Conservation (phyloP, 169 alveolate species). For the Theileria equi region DNA sequence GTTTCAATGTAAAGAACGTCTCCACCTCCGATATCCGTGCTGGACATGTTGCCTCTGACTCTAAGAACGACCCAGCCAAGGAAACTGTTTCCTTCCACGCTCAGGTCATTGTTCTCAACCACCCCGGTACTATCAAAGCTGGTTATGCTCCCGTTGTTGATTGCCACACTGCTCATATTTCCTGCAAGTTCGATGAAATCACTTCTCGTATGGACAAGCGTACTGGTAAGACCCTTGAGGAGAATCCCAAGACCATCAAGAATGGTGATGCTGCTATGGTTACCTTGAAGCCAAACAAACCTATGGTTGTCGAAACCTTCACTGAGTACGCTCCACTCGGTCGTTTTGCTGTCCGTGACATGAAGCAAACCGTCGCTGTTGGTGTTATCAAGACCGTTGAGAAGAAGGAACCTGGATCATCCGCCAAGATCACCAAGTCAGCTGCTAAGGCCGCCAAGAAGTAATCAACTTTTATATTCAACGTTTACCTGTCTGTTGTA, state of each 20-base stretch:
- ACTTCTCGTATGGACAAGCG: conserved; percentile 93
- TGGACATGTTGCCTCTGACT: conserved; percentile 94
- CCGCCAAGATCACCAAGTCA: conserved; percentile 79
- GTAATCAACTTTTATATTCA: conserved; percentile 15
- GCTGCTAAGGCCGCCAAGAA: conserved; percentile 69
- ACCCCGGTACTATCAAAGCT: conserved; percentile 96
- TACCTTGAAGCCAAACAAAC: conserved; percentile 92
- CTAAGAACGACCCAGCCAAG: conserved; percentile 97
- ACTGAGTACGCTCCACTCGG: conserved; percentile 97
- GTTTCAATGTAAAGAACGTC: conserved; percentile 94
- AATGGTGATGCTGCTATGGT: conserved; percentile 96
- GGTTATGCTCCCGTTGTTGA: conserved; percentile 97
- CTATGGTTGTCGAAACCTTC: conserved; percentile 95
- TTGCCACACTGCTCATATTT: conserved; percentile 97
- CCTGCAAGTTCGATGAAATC: conserved; percentile 94
- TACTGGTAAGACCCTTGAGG: conserved; percentile 94
- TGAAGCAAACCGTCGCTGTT: conserved; percentile 98
- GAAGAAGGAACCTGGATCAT: conserved; percentile 91
- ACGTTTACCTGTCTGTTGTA: too few relatives aligned
- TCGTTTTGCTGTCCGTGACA: conserved; percentile 97
- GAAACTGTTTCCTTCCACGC: conserved; percentile 91
- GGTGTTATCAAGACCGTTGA: conserved; percentile 95
- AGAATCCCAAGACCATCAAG: conserved; percentile 92
- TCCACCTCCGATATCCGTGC: conserved; percentile 93
- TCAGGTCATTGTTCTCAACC: conserved; percentile 93